Base-by-base conservation (phyloP, 768 basidiomycete species). In the Trametes meyenii region DNA sequence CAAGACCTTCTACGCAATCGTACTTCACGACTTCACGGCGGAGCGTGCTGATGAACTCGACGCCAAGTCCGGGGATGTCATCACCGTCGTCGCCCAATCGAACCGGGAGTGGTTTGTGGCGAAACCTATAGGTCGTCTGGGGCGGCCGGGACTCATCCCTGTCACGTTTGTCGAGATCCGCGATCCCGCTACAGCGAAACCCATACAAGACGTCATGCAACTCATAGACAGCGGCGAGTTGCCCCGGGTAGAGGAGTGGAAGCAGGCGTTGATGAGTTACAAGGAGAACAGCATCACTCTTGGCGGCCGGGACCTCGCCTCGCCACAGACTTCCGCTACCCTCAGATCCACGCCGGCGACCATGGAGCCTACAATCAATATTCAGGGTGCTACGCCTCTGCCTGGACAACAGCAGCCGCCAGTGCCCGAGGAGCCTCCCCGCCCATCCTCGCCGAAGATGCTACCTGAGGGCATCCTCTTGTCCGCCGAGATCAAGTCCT, bases 31-130 rank as follows among this genome's bases (percentile, higher is more conserved):
- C 70, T 99, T 99, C 67, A 73, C 79, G 13, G 96, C 97, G n/a
- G 97, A 99, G 74, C 85, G 97, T 46, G 84, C 92, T 4, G 97
- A 99, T 72, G 97, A 99, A 71, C 86, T 99, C 48, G 96, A 96
- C 62, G 96, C 96, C 1, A 94, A 90, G 69, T 85, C 88, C 0
- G 96, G 96, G 38, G 97, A 99, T 69, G 83, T 92, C 8, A 92
- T 99, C 71, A 91, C 96, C 17, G 94, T 99, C 62, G 97, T 98
- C 58, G 97, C 97, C 0, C 97, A 98, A 74, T 98, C 96, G n/a
- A 99, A 98, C 71, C 93, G 94, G 65, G 97, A 99, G 74, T 99
- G 97, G 97, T 98, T 98, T 74, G 97, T 99, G 50, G 97, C 97
- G 26, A 99, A 99, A 76, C 94, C 96, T 13, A 99, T 99, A 69